Conservation (phyloP, 1,284 basidiomycete species). For the Microbotryum intermedium region DNA sequence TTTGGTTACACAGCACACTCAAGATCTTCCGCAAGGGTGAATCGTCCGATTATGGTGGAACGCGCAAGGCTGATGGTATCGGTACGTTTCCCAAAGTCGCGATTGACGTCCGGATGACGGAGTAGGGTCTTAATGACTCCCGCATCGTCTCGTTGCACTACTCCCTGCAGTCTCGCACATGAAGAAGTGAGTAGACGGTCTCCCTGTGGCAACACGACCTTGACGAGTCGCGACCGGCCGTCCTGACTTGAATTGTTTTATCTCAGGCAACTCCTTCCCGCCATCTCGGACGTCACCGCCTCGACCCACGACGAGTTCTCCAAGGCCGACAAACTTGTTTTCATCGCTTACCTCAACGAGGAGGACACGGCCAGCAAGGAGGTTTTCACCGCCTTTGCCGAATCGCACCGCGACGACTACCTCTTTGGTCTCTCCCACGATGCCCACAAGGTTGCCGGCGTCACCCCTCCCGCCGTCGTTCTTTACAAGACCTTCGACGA, state of each 20-base stretch:
- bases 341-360: constrained; percentile 70
- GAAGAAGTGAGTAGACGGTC: constrained; percentile 72
- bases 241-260: not conserved
- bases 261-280: constrained; percentile 83
- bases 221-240: not conserved
- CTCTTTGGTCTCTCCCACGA: constrained; percentile 83
- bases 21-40: constrained; percentile 88
- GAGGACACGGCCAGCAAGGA: constrained; percentile 57
- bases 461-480: constrained; percentile 72
- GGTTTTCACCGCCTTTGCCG: constrained; percentile 69
- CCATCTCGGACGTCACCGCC: constrained; percentile 69
- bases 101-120: not conserved
- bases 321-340: constrained; percentile 81
- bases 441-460: constrained; percentile 54
- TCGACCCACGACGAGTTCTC: constrained; percentile 77
- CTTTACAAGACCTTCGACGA: constrained; percentile 93
- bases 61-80: constrained; percentile 92
- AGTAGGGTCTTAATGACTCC: not conserved
- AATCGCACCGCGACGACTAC: constrained; percentile 81
- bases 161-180: constrained; percentile 66
- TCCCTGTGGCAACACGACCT: no score
- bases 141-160: no score
- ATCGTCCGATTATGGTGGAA: constrained; percentile 69
- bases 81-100: not conserved
- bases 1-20: constrained; percentile 44